These are phyloP conservation scores for Wickerhamomyces canadensis DNA, from an alignment of 805 yeast species.

Conservation along the genomic window DNA sequence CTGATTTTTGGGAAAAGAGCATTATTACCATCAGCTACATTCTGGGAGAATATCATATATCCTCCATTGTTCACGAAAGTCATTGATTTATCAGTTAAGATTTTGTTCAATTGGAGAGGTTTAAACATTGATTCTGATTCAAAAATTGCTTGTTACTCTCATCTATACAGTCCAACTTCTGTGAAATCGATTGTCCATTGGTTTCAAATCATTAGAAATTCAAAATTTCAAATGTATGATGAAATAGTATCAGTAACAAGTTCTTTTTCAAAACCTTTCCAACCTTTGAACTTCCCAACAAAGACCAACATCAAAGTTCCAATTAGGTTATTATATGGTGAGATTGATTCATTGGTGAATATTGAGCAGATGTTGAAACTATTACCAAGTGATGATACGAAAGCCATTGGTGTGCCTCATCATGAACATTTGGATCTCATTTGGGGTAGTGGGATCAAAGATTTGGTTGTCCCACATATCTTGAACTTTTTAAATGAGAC, in stretches of 20 bases:
- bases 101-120: conserved; percentile 79
- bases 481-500: conserved; percentile 29
- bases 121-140: conserved; percentile 65
- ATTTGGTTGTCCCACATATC: conserved; percentile 38
- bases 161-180: conserved; percentile 84
- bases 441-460: conserved; percentile 73
- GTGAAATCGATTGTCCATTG: conserved; percentile 94
- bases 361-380: conserved; percentile 67
- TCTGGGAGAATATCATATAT: conserved; percentile 76
- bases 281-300: conserved; percentile 46
- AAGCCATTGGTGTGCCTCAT: conserved; percentile 50
- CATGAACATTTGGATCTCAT: conserved; percentile 89
- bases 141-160: conserved; percentile 76
- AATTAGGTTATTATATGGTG: conserved; percentile 74
- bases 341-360: conserved; percentile 78
- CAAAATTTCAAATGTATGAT: conserved; percentile 84
- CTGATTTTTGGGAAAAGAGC: conserved; percentile 70
- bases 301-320: conserved; percentile 62
- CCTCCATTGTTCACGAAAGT: conserved; percentile 69
- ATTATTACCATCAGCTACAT: conserved; percentile 63
- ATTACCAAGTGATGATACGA: conserved; percentile 49
- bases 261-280: conserved; percentile 30
- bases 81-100: conserved; percentile 63
- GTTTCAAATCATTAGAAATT: conserved; percentile 82
- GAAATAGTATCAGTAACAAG: conserved; percentile 43